Evolutionary conservation across 2,329 filamentous ascomycete genomes (phyloP).

Genomic region (Neofusicoccum cordaticola): DNA sequence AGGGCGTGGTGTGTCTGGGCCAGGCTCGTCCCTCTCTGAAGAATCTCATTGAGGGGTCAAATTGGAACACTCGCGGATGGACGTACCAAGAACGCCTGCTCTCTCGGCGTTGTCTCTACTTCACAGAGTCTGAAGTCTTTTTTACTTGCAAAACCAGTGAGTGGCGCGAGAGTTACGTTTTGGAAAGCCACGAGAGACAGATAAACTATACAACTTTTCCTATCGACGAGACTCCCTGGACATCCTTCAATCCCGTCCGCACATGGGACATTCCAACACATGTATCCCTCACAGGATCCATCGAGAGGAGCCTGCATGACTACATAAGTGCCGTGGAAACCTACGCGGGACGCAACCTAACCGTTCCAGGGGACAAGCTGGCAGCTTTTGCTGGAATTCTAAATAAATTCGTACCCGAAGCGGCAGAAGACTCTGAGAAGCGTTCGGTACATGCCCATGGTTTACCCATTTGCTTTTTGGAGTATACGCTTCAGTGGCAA

Average conservation of each 20-base stretch:
- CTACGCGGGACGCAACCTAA: background rate
- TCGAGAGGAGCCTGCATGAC: too few relatives aligned
- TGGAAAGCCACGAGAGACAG: background rate
- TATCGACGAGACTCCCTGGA: background rate
- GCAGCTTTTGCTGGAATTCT: background rate
- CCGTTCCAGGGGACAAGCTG: background rate
- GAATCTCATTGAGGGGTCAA: background rate
- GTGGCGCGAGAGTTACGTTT: background rate
- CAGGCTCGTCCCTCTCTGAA: too few relatives aligned
- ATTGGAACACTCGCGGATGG: constrained; percentile 11
- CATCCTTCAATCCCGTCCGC: background rate
- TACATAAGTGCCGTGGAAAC: background rate
- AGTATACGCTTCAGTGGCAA: too few relatives aligned
- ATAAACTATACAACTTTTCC: background rate
- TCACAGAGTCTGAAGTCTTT: background rate
- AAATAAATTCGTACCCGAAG: background rate
- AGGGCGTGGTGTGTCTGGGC: too few relatives aligned
- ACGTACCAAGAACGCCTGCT: constrained; percentile 13
- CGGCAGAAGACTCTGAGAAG: too few relatives aligned
- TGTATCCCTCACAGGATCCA: background rate
- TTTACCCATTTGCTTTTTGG: too few relatives aligned
- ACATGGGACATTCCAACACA: background rate
- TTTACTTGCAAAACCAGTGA: background rate
- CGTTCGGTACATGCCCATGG: too few relatives aligned
- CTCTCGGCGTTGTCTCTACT: constrained; percentile 5